These are phyloP conservation scores for Pythium folliculosum DNA, from an alignment of 352 stramenopile genomes.

Conservation along the genomic window DNA sequence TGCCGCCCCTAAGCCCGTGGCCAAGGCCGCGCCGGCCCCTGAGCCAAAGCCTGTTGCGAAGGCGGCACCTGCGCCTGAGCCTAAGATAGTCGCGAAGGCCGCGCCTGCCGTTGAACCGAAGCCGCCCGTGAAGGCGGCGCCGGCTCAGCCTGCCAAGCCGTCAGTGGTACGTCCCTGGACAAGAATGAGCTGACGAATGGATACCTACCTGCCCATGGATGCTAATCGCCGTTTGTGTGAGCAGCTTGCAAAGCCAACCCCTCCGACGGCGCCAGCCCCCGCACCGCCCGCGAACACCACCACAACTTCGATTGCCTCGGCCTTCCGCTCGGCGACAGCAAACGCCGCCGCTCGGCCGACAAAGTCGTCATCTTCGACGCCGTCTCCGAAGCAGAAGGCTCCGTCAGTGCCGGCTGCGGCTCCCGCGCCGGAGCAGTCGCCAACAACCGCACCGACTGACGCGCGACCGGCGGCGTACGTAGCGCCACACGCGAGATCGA, in stretches of 20 bases:
- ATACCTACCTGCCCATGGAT: not conserved
- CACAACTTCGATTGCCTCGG: constrained; percentile 6
- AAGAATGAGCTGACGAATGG: not conserved
- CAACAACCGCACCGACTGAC: not conserved
- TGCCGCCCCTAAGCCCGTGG: not conserved
- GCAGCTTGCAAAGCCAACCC: not conserved
- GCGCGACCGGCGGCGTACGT: constrained; percentile 7
- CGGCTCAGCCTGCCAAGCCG: not conserved
- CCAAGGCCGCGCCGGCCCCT: not conserved
- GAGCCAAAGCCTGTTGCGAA: not conserved
- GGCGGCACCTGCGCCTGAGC: not conserved
- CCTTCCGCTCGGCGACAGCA: constrained; percentile 4
- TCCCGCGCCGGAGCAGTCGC: not conserved
- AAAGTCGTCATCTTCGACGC: not conserved
- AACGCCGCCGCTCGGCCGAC: not conserved
- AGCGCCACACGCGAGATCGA: constrained; percentile 10
- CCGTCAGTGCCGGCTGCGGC: not conserved
- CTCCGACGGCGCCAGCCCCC: not conserved
- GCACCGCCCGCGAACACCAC: not conserved
- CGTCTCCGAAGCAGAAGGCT: not conserved
- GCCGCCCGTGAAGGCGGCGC: not conserved
- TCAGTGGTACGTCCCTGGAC: not conserved
- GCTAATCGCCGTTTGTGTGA: not conserved
- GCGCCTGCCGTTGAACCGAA: not conserved
- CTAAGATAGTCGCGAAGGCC: not conserved